Evolutionary conservation across 179 eudicot genomes (phyloP), one percentile per base, ranked within the genome.

Genomic region (Silene vulgaris): DNA sequence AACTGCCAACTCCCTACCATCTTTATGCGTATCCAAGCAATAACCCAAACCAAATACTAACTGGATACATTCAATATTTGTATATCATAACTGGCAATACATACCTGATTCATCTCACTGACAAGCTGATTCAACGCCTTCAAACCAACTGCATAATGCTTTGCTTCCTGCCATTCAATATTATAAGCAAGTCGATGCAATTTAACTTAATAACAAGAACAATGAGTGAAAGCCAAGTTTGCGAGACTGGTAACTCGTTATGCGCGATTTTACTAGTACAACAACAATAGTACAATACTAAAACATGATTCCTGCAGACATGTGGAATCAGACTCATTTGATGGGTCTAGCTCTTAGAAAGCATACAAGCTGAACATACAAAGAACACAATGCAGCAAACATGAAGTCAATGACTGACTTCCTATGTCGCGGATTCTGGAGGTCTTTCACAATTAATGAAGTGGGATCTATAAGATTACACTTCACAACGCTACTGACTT

Each of bases 71-170:
- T 11, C 2, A 23, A 35, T 20, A 67, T 35, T 20, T 17, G 21
- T 52, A 17, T 68, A 69, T 14, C 75, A 29, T 59, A 56, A 6
- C 67, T 20, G 43, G 65, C 37, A 21, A 73, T 35, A 28, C 71
- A 50, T 78, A 84, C 90, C 88, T 78, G 83, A 82, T 80, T 82
- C 81, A 87, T 87, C 80, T 85, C 90, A 75, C 28, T 63, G 60
- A 86, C 80, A 48, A 87, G 88, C 71, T 85, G 86, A 80, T 82
- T 80, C 76, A 87, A 76, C 45, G 84, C 78, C 84, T 85, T 87
- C 77, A 87, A 76, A 54, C 90, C 88, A 72, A 87, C 78, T 21
- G 76, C 87, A 84, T 77, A 85, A 72, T 85, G 88, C 78, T 82
- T 54, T 56, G 77, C 81, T 76, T 72, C 85, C 86, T 86, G 86